Evolutionary conservation across 2,329 filamentous ascomycete species (phyloP).

Genomic region (Triangularia verruculosa): DNA sequence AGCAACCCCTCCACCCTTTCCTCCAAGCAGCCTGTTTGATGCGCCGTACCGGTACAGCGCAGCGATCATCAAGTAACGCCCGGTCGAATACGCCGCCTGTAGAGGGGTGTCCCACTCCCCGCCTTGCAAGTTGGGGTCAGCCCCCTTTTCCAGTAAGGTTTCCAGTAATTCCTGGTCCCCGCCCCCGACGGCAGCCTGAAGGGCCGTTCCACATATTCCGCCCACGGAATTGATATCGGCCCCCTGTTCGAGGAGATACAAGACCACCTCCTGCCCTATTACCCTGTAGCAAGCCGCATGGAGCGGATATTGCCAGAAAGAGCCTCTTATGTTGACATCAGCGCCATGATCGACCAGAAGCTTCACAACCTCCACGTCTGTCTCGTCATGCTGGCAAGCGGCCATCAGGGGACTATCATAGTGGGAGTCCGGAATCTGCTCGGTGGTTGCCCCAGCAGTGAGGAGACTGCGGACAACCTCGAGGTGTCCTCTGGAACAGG

Average conservation of each 20-base stretch:
- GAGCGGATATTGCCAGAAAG: not conserved
- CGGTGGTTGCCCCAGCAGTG: not conserved
- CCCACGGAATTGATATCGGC: constrained; percentile 5
- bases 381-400: not conserved
- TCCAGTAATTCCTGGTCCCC: not conserved
- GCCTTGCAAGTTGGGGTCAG: constrained; percentile 4
- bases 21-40: not conserved
- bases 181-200: not conserved
- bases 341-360: constrained; percentile 9
- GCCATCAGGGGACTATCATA: constrained; percentile 1
- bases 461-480: not conserved
- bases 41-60: not conserved
- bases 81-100: constrained; percentile 4
- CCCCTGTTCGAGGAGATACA: constrained; percentile 1
- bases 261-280: not conserved
- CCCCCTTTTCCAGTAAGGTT: not conserved
- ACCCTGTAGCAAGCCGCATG: not conserved
- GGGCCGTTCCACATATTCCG: not conserved
- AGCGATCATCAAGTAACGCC: constrained; percentile 1
- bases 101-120: constrained; percentile 3
- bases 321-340: constrained; percentile 1
- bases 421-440: not conserved
- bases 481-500: not conserved
- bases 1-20: not conserved
- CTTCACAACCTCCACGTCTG: not conserved